phyloP scores from a whole-genome alignment of 1,139 yeast genomes.

The Yamadazyma atlantica region DNA sequence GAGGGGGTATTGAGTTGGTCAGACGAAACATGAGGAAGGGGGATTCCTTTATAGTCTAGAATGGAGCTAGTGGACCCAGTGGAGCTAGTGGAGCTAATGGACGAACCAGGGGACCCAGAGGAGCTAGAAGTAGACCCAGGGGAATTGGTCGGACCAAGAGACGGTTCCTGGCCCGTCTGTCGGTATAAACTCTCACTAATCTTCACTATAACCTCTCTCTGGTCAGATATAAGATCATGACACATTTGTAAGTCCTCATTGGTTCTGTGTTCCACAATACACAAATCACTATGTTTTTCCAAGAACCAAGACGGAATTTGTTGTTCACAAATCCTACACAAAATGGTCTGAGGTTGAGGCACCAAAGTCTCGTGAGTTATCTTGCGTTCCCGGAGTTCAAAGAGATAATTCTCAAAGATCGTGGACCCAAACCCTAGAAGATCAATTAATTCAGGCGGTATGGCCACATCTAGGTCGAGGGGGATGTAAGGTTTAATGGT shows the following conservation, averaged over 20 bases:
- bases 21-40: conserved; percentile 37
- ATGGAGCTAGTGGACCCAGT: too few species aligned
- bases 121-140: too few species aligned
- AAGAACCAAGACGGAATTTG: conserved; percentile 96
- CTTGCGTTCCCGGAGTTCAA: conserved; percentile 58
- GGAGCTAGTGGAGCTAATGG: too few species aligned
- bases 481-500: conserved; percentile 76
- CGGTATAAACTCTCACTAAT: conserved; percentile 43
- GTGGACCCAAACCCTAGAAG: conserved; percentile 88
- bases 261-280: conserved; percentile 81
- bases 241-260: conserved; percentile 75
- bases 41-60: conserved; percentile 64
- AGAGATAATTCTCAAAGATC: conserved; percentile 72
- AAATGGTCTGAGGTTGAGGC: conserved; percentile 74
- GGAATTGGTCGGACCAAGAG: too few species aligned
- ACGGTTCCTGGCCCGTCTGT: too few species aligned
- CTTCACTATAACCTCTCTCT: conserved; percentile 50
- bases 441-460: conserved; percentile 67
- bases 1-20: conserved; percentile 22
- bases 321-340: conserved; percentile 91
- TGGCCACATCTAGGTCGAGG: conserved; percentile 58
- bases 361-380: conserved; percentile 61
- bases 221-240: conserved; percentile 80
- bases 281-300: conserved; percentile 86
- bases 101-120: too few species aligned